Percentiles rank a stretch among this genome's conserved stretches.
Evolutionary conservation across 106 monocot genomes (phyloP).

Genomic region (Allium sativum): DNA sequence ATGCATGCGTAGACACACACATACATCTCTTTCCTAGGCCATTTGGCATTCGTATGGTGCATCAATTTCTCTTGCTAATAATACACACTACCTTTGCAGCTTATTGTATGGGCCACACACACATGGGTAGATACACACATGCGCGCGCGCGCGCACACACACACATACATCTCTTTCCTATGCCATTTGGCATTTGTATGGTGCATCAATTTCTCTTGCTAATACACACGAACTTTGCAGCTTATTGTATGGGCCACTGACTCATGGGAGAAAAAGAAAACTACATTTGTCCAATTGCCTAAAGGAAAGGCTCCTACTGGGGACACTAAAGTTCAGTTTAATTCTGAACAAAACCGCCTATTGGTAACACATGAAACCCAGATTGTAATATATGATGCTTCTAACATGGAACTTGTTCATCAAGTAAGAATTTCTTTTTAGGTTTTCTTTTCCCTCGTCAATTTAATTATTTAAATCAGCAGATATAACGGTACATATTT

Average conservation of each 20-base stretch:
- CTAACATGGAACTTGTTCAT: constrained; percentile 50
- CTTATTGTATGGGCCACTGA: constrained; percentile 74
- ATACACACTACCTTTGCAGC: constrained; percentile 13
- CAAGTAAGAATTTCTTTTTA: constrained; percentile 32
- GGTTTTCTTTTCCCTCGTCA: neutral
- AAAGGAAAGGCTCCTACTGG: constrained; percentile 35
- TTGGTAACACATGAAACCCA: constrained; percentile 77
- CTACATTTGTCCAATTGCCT: constrained; percentile 55
- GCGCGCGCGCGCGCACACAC: too few relatives aligned
- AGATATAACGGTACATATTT: neutral
- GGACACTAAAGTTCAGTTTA: constrained; percentile 80
- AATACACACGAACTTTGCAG: constrained; percentile 13
- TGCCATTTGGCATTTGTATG: neutral
- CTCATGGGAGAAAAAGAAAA: constrained; percentile 73
- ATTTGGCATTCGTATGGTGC: neutral
- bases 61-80: neutral
- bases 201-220: neutral
- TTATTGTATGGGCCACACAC: constrained; percentile 73
- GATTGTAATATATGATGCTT: constrained; percentile 68
- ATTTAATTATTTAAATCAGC: neutral
- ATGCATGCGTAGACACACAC: too few relatives aligned
- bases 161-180: too few relatives aligned
- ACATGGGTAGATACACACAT: constrained; percentile 27
- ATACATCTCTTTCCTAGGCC: too few relatives aligned
- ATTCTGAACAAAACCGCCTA: constrained; percentile 74